A percentile compares a stretch with the other conserved stretches of the same genome.
Conservation (phyloP, 352 stramenopile genomes). For the Globisporangium irregulare region DNA sequence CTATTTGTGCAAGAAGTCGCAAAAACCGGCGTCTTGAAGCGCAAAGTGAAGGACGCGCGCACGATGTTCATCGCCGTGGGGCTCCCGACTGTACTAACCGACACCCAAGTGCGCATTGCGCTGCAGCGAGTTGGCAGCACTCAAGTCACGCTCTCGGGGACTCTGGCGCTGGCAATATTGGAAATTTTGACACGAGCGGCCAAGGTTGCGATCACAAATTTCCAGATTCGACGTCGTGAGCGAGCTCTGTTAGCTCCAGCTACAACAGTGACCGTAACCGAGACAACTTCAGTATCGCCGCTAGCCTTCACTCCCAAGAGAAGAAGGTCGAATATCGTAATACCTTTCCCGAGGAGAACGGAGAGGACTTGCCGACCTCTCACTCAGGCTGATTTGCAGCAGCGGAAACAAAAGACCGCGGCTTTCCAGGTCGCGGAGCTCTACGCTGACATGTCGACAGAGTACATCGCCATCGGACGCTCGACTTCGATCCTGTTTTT, state of each 20-base stretch:
- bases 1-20: constrained; percentile 24
- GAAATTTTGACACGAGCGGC: constrained; percentile 28
- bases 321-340: too few relatives aligned
- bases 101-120: constrained; percentile 38
- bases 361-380: too few relatives aligned
- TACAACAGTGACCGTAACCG: too few relatives aligned
- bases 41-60: constrained; percentile 27
- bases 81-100: constrained; percentile 38
- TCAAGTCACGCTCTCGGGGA: constrained; percentile 22
- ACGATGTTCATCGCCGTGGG: constrained; percentile 33
- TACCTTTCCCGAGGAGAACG: too few relatives aligned
- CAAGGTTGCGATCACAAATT: constrained; percentile 14
- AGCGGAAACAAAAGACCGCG: constrained; percentile 7
- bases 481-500: constrained; percentile 34
- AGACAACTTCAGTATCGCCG: too few relatives aligned
- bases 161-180: constrained; percentile 24
- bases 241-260: too few relatives aligned
- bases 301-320: too few relatives aligned
- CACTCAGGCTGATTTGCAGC: constrained; percentile 2
- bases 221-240: too few relatives aligned
- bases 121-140: constrained; percentile 27
- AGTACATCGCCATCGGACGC: constrained; percentile 46
- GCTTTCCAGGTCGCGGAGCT: constrained; percentile 18
- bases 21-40: constrained; percentile 30
- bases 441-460: constrained; percentile 40